Evolutionary conservation across 768 basidiomycete species (phyloP).

Genomic region (Coprinopsis strossmayeri): DNA sequence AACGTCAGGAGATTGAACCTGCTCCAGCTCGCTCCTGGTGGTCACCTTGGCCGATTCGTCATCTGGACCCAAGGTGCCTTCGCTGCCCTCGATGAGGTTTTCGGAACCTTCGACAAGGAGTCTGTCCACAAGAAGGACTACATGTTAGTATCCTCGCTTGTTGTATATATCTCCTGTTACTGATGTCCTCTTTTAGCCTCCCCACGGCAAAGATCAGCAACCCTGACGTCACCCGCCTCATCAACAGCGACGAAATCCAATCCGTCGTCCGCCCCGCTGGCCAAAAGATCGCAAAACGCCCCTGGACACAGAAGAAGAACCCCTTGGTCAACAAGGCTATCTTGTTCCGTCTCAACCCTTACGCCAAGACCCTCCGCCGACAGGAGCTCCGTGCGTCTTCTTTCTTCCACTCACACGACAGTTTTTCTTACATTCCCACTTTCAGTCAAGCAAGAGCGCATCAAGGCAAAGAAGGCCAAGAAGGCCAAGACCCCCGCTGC

Average conservation of each 20-base stretch:
- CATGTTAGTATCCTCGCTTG: conserved; percentile 37
- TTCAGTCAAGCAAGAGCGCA: conserved; percentile 75
- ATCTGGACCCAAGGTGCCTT: conserved; percentile 99
- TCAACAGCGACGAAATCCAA: conserved; percentile 98
- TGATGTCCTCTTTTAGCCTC: conserved; percentile 54
- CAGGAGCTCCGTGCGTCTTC: conserved; percentile 75
- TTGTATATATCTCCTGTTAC: not conserved
- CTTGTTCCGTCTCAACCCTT: conserved; percentile 97
- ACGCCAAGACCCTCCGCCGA: conserved; percentile 89
- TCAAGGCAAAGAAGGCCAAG: conserved; percentile 57
- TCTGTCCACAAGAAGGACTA: conserved; percentile 86
- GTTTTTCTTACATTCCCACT: conserved; percentile 9
- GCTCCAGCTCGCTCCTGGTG: conserved; percentile 98
- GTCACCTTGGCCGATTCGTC: conserved; percentile 96
- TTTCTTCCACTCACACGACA: not conserved
- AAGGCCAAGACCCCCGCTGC: conserved; percentile 56
- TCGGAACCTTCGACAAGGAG: conserved; percentile 90
- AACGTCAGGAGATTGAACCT: conserved; percentile 93
- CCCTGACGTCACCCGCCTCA: conserved; percentile 94
- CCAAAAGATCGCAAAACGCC: conserved; percentile 80
- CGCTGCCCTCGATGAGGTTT: conserved; percentile 87
- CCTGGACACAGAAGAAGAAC: conserved; percentile 99
- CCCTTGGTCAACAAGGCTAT: conserved; percentile 90
- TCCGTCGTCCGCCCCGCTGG: conserved; percentile 90
- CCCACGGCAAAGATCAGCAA: conserved; percentile 95